These are phyloP conservation scores for Kurtzmaniella fragi DNA, from an alignment of 805 yeast genomes.

Conservation along the genomic window DNA sequence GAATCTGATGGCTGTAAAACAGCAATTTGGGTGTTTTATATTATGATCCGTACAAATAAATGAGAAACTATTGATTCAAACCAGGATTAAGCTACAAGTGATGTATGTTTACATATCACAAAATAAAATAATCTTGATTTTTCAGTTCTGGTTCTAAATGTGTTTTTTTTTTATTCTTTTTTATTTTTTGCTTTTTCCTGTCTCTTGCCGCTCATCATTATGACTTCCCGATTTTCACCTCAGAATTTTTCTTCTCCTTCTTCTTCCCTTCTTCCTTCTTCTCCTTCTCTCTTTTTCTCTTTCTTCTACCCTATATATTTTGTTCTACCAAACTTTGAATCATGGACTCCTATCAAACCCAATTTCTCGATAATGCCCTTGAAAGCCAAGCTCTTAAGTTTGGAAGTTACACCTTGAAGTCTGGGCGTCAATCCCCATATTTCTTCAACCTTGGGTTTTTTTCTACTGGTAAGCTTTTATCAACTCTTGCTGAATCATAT, in stretches of 20 bases:
- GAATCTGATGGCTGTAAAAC: too few species aligned
- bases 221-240: too few species aligned
- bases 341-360: slow-evolving; percentile 49
- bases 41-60: too few species aligned
- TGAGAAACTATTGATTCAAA: too few species aligned
- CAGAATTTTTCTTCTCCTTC: neutral
- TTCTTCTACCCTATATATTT: slow-evolving; percentile 1
- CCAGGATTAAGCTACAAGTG: too few species aligned
- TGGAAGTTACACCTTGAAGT: slow-evolving; percentile 84
- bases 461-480: slow-evolving; percentile 71
- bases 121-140: too few species aligned
- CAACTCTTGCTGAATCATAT: slow-evolving; percentile 81
- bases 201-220: neutral
- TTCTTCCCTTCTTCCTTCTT: slow-evolving; percentile 1
- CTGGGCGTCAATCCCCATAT: slow-evolving; percentile 93
- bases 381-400: slow-evolving; percentile 79
- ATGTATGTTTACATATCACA: too few species aligned
- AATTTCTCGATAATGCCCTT: slow-evolving; percentile 77
- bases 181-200: neutral
- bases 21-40: too few species aligned
- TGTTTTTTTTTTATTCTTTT: too few species aligned
- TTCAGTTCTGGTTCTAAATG: too few species aligned
- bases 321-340: neutral
- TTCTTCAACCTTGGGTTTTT: slow-evolving; percentile 93
- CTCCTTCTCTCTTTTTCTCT: neutral